Base-by-base conservation (phyloP, 495 filamentous ascomycete species). In the Aspergillus sclerotiicarbonarius region DNA sequence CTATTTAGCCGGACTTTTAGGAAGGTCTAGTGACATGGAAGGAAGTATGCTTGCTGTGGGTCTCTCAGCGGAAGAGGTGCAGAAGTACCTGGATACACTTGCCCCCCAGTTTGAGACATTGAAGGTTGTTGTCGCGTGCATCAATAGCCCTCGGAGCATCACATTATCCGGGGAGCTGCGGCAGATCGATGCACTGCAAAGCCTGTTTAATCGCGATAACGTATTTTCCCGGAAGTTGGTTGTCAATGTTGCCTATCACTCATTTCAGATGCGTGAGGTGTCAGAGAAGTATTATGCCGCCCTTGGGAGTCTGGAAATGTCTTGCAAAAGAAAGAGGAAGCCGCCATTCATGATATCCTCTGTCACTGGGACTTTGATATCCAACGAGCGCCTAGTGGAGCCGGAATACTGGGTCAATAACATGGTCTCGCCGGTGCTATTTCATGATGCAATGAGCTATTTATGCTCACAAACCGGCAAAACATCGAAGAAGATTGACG, bases 381-480 rank as follows among this genome's bases (percentile, higher is more conserved):
- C 55, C 0, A 35, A 59, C 0, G 61, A 64, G 1, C 53, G 68
- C 37, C 60, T 72, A 0, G 37, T 46, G 10, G 50, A 62, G 2
- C 33, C 50, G 3, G 43, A 60, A 8, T 75, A 81, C 50, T 81
- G 78, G 78, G 74, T 81, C 0, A 57, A 60, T 0, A 82, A 81
- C 52, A 61, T 82, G 64, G 56, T 71, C 0, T 71, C 71, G 0
- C 71, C 72, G 0, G 79, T 82, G 1, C 55, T 57, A 1, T 82
- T 82, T 59, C 56, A 62, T 8, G 58, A 58, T 35, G 76, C 74
- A 0, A 68, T 58, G 10, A 41, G 13, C 31, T 49, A 37, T 25
- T 61, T 57, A 57, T 60, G 46, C 25, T 46, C 39, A 30, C 61
- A 35, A 21, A 39, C 32, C n/a, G 44, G 8, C 10, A 47, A 10